Percentiles rank a stretch among this genome's conserved stretches.
Conservation (phyloP, 805 yeast species). For the Pichia pseudocactophila region DNA sequence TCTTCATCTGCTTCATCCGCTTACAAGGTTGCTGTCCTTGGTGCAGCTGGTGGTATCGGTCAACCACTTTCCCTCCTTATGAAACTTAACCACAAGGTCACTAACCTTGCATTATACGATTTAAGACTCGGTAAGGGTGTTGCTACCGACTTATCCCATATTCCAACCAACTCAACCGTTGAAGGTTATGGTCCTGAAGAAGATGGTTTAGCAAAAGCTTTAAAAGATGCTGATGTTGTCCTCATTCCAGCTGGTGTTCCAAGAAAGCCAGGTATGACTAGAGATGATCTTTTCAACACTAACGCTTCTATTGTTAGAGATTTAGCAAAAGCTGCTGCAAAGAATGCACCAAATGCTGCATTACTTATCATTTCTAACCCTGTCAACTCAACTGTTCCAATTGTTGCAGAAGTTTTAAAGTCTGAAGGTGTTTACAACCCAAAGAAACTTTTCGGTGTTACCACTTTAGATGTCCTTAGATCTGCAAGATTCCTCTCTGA, state of each 20-base stretch:
- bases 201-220: conserved; percentile 59
- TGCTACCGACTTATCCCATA: conserved; percentile 91
- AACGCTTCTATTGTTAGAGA: conserved; percentile 93
- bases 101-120: conserved; percentile 80
- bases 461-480: conserved; percentile 88
- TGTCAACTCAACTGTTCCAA: conserved; percentile 95
- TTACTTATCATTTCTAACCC: conserved; percentile 85
- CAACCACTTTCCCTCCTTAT: conserved; percentile 76
- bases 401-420: conserved; percentile 88
- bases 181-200: conserved; percentile 77
- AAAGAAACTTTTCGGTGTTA: conserved; percentile 88
- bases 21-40: conserved; percentile 72
- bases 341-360: conserved; percentile 75
- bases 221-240: conserved; percentile 75
- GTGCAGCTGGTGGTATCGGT: conserved; percentile 95
- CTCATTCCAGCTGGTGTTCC: conserved; percentile 97
- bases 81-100: conserved; percentile 82
- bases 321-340: conserved; percentile 79
- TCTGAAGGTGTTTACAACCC: conserved; percentile 83
- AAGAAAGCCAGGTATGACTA: conserved; percentile 98
- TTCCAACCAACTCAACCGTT: conserved; percentile 86
- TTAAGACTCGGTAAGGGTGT: conserved; percentile 92
- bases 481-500: conserved; percentile 76
- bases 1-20: conserved; percentile 58
- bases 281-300: conserved; percentile 94